Evolutionary conservation across 2,329 filamentous ascomycete species (phyloP), one percentile per base, ranked within the genome.

Genomic region (Pseudocercospora pini-densiflorae): DNA sequence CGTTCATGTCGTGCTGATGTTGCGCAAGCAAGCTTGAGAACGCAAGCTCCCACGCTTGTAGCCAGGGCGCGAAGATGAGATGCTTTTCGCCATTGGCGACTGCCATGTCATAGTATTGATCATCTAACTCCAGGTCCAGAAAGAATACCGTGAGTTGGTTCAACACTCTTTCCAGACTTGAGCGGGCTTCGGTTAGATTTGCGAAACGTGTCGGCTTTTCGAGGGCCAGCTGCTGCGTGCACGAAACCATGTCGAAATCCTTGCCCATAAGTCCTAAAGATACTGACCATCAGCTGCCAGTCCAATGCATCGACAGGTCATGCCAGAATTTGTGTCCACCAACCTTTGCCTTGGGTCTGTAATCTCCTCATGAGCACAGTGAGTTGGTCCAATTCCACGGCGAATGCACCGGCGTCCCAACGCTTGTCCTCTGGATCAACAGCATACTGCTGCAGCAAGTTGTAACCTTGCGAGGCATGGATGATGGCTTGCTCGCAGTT

Each of bases 401-500:
- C 71, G 29, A 71, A 72, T 7, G 53, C 58, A 0, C 67, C 68
- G 7, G 62, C 61, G 49, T 71, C 70, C 64, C 61, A 65, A 19
- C 55, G 59, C 40, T 67, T 62, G 57, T 68, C 63, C n/a, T 70
- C 64, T 1, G 66, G 65, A 23, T 70, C 68, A 29, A 65, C 61
- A 1, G 68, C 66, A 51, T 72, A 68, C 43, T 72, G 71, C 33
- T 72, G 68, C 16, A 71, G 60, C 10, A 74, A 55, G 40, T 43
- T 67, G 27, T 71, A 73, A n/a, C 70, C 71, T 51, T 72, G 72
- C 6, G 67, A 68, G 3, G 71, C 70, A 45, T 74, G 72, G 1
- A 65, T 63, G 33, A 74, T 73, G 5, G 72, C 72, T 53, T 74
- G 72, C 53, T 74, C 70, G 36, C 70, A 73, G 45, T 74, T 66